Conservation (phyloP, 176 grass and related monocot species). For the Zizania latifolia region DNA sequence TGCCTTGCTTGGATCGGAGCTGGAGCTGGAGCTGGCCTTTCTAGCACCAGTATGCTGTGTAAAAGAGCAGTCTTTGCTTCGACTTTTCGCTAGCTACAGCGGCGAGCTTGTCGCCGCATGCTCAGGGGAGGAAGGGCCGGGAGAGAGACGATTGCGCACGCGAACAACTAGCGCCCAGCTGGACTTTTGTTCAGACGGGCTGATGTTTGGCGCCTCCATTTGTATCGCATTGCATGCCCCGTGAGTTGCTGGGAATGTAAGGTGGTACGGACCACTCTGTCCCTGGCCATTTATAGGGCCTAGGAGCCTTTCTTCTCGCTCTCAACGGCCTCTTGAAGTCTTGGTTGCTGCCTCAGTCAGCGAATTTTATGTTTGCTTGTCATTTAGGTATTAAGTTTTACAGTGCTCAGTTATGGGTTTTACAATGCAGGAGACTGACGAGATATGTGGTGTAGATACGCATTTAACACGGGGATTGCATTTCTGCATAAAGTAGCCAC, state of each 20-base stretch:
- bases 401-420: neutral
- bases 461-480: neutral
- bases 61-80: constrained; percentile 25
- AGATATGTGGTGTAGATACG: neutral
- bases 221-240: neutral
- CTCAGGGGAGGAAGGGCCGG: neutral
- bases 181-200: constrained; percentile 23
- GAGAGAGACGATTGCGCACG: constrained; percentile 1
- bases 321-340: neutral
- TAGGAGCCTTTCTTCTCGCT: neutral
- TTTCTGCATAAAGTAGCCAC: neutral
- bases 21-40: neutral
- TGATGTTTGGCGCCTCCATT: constrained; percentile 12
- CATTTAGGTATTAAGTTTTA: neutral
- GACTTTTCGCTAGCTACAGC: constrained; percentile 28
- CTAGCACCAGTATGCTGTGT: neutral
- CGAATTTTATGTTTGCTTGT: neutral
- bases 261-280: constrained; percentile 24
- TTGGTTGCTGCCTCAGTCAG: constrained; percentile 7
- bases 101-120: constrained; percentile 8
- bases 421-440: neutral
- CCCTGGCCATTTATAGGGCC: neutral
- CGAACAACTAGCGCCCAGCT: neutral
- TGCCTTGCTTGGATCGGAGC: constrained; percentile 32
- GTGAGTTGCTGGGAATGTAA: constrained; percentile 19